These are phyloP conservation scores for Phialophora verrucosa DNA, from an alignment of 2,329 filamentous ascomycete genomes.

Conservation along the genomic window DNA sequence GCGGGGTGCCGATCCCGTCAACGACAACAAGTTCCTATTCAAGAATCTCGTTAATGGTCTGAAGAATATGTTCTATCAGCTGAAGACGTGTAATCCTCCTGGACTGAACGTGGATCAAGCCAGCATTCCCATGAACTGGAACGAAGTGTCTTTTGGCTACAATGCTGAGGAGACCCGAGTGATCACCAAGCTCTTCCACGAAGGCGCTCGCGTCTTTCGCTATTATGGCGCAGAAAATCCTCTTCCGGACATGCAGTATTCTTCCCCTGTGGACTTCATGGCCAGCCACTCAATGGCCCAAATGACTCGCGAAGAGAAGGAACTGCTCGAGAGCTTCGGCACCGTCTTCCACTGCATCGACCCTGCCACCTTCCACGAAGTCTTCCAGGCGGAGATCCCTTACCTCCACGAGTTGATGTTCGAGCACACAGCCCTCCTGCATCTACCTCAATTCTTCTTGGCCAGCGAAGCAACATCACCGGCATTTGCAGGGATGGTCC, in stretches of 20 bases:
- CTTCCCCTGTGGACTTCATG: slow-evolving; percentile 87
- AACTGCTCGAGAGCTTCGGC: slow-evolving; percentile 94
- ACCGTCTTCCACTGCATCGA: slow-evolving; percentile 99
- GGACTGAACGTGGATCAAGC: slow-evolving; percentile 72
- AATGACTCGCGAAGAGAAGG: slow-evolving; percentile 94
- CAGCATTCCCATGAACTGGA: slow-evolving; percentile 87
- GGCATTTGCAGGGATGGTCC: slow-evolving; percentile 95
- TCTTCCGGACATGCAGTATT: slow-evolving; percentile 71
- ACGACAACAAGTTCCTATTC: slow-evolving; percentile 97
- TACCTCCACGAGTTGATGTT: slow-evolving; percentile 98
- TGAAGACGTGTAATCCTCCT: slow-evolving; percentile 83
- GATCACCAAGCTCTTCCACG: slow-evolving; percentile 94
- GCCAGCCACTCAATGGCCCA: slow-evolving; percentile 94
- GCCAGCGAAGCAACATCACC: slow-evolving; percentile 98
- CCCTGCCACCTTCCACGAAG: slow-evolving; percentile 96
- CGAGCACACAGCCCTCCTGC: slow-evolving; percentile 89
- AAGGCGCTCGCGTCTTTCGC: slow-evolving; percentile 93
- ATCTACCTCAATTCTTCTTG: slow-evolving; percentile 96
- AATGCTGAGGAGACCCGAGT: slow-evolving; percentile 96
- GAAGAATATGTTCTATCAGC: slow-evolving; percentile 94
- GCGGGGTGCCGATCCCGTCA: slow-evolving; percentile 84
- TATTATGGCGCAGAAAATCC: slow-evolving; percentile 94
- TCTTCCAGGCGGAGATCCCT: slow-evolving; percentile 96
- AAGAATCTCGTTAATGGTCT: slow-evolving; percentile 94
- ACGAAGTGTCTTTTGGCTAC: slow-evolving; percentile 94